phyloP scores from a whole-genome alignment of 2,329 filamentous ascomycete species.

The Zymoseptoria passerinii region DNA sequence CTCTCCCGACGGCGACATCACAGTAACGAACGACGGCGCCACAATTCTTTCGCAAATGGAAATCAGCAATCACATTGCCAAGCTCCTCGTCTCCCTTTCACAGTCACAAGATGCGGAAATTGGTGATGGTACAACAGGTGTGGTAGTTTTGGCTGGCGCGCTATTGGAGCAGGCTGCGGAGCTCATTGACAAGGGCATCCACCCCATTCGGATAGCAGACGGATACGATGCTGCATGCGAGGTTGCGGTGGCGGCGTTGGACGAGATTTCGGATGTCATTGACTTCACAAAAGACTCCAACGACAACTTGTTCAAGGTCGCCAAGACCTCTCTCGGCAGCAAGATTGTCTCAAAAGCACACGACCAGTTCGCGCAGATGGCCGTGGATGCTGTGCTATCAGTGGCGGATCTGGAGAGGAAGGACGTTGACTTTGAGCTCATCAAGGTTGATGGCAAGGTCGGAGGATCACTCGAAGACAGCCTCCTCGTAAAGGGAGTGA shows the following conservation, averaged over 20 bases:
- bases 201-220: conserved; percentile 96
- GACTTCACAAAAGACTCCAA: conserved; percentile 74
- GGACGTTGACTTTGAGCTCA: conserved; percentile 97
- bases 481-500: conserved; percentile 91
- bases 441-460: conserved; percentile 98
- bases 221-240: conserved; percentile 97
- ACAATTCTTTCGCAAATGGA: conserved; percentile 97
- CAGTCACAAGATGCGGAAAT: conserved; percentile 99
- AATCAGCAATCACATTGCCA: conserved; percentile 96
- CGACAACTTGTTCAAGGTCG: conserved; percentile 83
- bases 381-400: conserved; percentile 91
- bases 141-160: conserved; percentile 90
- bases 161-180: conserved; percentile 94
- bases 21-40: conserved; percentile 96
- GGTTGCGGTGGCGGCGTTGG: conserved; percentile 85
- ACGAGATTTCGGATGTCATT: conserved; percentile 86
- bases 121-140: conserved; percentile 94
- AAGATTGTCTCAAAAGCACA: conserved; percentile 99
- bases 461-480: conserved; percentile 90
- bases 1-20: conserved; percentile 96
- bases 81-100: conserved; percentile 90
- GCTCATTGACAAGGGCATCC: conserved; percentile 98
- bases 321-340: conserved; percentile 89
- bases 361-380: conserved; percentile 95
- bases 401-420: conserved; percentile 93